Base-by-base conservation (phyloP, 2,329 filamentous ascomycete genomes). In the Colletotrichum incanum region DNA sequence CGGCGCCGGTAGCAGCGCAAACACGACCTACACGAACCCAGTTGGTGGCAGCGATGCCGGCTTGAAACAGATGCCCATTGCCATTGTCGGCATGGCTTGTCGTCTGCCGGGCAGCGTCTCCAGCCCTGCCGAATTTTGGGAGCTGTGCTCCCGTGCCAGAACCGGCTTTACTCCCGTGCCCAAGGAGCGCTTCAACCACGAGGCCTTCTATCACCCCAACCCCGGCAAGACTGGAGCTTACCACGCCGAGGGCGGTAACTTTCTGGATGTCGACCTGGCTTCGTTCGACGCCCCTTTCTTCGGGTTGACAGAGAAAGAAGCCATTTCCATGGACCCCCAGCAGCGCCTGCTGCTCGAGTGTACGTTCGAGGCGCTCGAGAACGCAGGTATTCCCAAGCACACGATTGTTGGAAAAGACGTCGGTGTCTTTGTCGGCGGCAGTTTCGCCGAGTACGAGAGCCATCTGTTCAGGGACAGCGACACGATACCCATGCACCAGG, bases 201-300 rank as follows among this genome's bases (percentile, higher is more conserved):
- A 79, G 68, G 82, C 76, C 43, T 82, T 82, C 72, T 81, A 84
- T 58, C 84, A 86, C 61, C 83, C 85, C 0, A 84, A 85, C 68
- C 80, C 82, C 0, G 82, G 81, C 49, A 84, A 84, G 73, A 82
- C 79, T 31, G 84, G 84, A 47, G 67, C 71, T 62, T 73, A 73
- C 62, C 71, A 73, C 37, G 71, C 71, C 34, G 16, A 78, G 7
- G 80, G 81, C 37, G 81, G 79, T 5, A 83, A 84, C 75, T 87
- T 86, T 62, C 78, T 89, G 71, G 82, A 84, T 56, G 80, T 82
- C 26, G 86, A 88, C 67, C 78, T 86, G 34, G 79, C 81, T 9
- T 79, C 80, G 3, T 88, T 89, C 67, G 87, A 89, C 62, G 86
- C 86, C 0, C 84, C 85, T 0, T 89, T 89, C 75, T 89, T 89